Conservation (phyloP, 345 rosid genomes). For the Melaleuca quinquenervia region DNA sequence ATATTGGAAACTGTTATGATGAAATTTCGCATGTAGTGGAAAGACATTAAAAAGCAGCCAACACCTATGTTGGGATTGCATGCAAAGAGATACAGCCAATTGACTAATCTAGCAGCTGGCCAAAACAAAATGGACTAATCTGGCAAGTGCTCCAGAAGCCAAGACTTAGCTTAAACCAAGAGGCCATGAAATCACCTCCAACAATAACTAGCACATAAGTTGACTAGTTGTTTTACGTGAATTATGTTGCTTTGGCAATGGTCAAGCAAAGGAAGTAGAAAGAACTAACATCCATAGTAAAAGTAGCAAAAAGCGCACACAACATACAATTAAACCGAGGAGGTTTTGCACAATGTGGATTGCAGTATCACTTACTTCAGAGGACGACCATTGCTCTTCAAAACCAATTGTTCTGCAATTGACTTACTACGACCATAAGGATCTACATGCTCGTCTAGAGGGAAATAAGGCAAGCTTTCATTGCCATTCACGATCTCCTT, state of each 20-base stretch:
- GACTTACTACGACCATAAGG: constrained; percentile 71
- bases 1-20: background rate
- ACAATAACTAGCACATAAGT: background rate
- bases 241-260: background rate
- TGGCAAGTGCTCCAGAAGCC: background rate
- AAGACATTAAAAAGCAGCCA: background rate
- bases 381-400: constrained; percentile 63
- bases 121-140: background rate
- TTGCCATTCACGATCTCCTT: constrained; percentile 76
- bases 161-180: background rate
- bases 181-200: background rate
- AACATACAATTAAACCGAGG: background rate
- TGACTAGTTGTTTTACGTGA: background rate
- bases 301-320: background rate
- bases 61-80: background rate
- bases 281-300: background rate
- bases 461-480: constrained; percentile 70
- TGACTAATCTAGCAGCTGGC: background rate
- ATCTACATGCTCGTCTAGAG: constrained; percentile 67
- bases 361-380: constrained; percentile 42
- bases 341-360: background rate
- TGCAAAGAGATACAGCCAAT: background rate
- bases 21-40: background rate
- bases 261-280: background rate
- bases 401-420: constrained; percentile 73